Base-by-base conservation (phyloP, 129 eudicot species). In the Smallanthus sonchifolius region DNA sequence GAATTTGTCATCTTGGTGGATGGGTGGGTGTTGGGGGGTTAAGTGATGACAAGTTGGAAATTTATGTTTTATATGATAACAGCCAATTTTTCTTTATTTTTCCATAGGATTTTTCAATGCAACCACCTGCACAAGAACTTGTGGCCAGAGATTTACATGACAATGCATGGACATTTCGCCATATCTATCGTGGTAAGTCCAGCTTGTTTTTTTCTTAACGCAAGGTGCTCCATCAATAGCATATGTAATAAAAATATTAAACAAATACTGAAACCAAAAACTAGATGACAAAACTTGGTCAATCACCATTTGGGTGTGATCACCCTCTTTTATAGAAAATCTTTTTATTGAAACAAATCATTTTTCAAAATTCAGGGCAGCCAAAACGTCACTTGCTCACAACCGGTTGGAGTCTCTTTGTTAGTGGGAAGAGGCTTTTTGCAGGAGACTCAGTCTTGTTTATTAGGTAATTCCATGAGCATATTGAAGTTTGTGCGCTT, bases 121-220 rank as follows among this genome's bases (percentile, higher is more conserved):
- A 94, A 86, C 98, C 98, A 49, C 97, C 98, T 69, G 96, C 97
- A 36, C 98, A 90, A 83, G 98, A 94, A 84, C 89, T 94, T 19
- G 81, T 80, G 70, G 98, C 98, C 43, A 83, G 91, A 73, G 98
- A 94, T 84, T 73, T 94, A 81, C 98, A 94, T 75, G 97, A 94
- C 48, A 90, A 56, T 62, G 74, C 69, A 42, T 94, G 98, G 98
- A 94, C 92, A 2, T 94, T 94, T 72, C 96, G 98, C 32, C 98
- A 94, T 83, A 90, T 94, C 44, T 90, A 86, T 72, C 96, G 98
- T 2, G 98, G 98, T 93, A 81, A 56, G 81, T 82, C 79, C 66
- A 54, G 74, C 36, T 69, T 61, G 57, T 40, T 16, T 19, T 20
- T 65, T 24, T 4, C 42, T 32, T 13, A 48, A 17, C 40, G 24